Conservation (phyloP, 768 basidiomycete genomes). For the Leccinum barrowsii region DNA sequence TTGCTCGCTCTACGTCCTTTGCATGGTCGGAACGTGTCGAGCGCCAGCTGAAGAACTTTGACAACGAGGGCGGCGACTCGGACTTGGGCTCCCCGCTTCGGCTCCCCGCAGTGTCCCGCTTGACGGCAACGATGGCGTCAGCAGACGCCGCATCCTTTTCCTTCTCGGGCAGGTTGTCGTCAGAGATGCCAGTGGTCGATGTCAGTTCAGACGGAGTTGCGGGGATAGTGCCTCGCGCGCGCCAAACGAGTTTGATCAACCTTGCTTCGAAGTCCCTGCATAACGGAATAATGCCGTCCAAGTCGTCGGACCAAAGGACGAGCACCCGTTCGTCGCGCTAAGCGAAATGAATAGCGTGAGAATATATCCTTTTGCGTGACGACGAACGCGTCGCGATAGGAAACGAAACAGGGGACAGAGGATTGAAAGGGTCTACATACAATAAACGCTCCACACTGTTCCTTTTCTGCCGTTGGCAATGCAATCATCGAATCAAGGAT, state of each 20-base stretch:
- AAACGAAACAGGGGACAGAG: background rate
- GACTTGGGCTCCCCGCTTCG: background rate
- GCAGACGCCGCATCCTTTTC: slow-evolving; percentile 18
- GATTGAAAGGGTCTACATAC: slow-evolving; percentile 37
- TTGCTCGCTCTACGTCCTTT: slow-evolving; percentile 52
- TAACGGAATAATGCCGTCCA: slow-evolving; percentile 76
- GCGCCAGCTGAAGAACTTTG: slow-evolving; percentile 39
- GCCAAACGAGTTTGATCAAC: slow-evolving; percentile 81
- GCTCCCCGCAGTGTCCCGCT: background rate
- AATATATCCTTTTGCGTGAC: background rate
- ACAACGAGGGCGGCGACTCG: slow-evolving; percentile 4
- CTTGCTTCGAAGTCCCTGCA: slow-evolving; percentile 71
- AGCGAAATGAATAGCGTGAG: slow-evolving; percentile 2
- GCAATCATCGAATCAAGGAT: slow-evolving; percentile 68
- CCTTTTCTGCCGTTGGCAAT: slow-evolving; percentile 79
- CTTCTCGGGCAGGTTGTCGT: slow-evolving; percentile 55
- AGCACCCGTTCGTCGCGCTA: slow-evolving; percentile 83
- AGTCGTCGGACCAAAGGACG: slow-evolving; percentile 80
- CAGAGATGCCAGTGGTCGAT: slow-evolving; percentile 48
- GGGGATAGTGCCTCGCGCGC: slow-evolving; percentile 37
- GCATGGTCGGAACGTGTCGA: slow-evolving; percentile 40
- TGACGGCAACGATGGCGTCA: slow-evolving; percentile 9
- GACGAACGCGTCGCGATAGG: background rate
- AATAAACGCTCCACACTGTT: slow-evolving; percentile 87
- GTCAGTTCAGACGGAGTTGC: slow-evolving; percentile 35